Base-by-base conservation (phyloP, 1,284 basidiomycete genomes). In the Cutaneotrichosporon daszewskae region DNA sequence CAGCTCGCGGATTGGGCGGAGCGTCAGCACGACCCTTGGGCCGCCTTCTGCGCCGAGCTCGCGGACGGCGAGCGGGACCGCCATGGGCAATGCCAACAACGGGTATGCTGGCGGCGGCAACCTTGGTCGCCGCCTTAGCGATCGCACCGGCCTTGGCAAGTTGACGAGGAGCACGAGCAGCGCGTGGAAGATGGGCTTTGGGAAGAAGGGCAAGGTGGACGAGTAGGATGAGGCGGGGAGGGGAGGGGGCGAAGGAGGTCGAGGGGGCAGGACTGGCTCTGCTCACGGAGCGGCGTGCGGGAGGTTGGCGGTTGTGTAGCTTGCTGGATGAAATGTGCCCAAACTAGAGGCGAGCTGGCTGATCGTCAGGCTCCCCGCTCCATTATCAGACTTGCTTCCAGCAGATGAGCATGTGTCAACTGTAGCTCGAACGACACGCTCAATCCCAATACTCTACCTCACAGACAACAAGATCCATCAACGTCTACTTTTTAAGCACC, bases 401-500 rank as follows among this genome's bases (percentile, higher is more conserved):
- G n/a, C n/a, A n/a, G n/a, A n/a, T n/a, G n/a, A n/a, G n/a, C n/a
- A n/a, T n/a, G n/a, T n/a, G n/a, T n/a, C n/a, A n/a, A n/a, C n/a
- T n/a, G n/a, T n/a, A n/a, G n/a, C n/a, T n/a, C n/a, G n/a, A n/a
- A n/a, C n/a, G n/a, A n/a, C n/a, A n/a, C n/a, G n/a, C n/a, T n/a
- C n/a, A n/a, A n/a, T n/a, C n/a, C n/a, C n/a, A n/a, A n/a, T n/a
- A n/a, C n/a, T n/a, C n/a, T n/a, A n/a, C n/a, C n/a, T n/a, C n/a
- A n/a, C n/a, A n/a, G n/a, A n/a, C n/a, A n/a, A n/a, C n/a, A n/a
- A n/a, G n/a, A n/a, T n/a, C n/a, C n/a, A n/a, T n/a, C n/a, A n/a
- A n/a, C n/a, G 26, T 14, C 49, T 66, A 72, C 59, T 72, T 72
- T 57, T 75, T 77, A 13, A 77, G 69, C 51, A 53, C 46, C 20